Evolutionary conservation across 177 flowering plant genomes (phyloP), one percentile per base, ranked within the genome.

Genomic region (Vitis hybrid): DNA sequence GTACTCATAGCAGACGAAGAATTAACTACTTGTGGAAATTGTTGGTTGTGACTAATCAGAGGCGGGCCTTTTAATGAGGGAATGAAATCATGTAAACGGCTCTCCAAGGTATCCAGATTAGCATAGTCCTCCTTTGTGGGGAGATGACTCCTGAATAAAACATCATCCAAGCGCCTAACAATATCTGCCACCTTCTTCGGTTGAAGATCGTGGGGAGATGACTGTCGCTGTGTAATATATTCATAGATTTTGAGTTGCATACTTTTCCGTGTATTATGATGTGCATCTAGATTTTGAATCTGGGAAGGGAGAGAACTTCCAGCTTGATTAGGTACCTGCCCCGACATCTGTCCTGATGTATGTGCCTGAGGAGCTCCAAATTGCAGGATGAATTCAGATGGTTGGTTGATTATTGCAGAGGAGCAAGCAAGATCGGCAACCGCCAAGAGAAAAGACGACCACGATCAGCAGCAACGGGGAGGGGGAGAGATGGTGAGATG

Each of bases 281-380:
- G 75, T 70, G 74, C 80, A 57, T 74, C 86, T 33, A 83, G 55
- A 73, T 67, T 85, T 66, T 84, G 98, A 76, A 82, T 78, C 62
- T 82, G 94, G 16, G 77, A 69, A 63, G 86, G 76, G 49, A 84
- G 67, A 20, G 86, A 66, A 76, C 73, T 82, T 22, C 86, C 89
- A 62, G 83, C 79, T 78, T 90, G 96, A 76, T 79, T 91, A 50
- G 93, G 80, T 16, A 86, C 85, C 85, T 87, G 88, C 29, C 94
- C 92, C 12, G 96, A 82, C 33, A 90, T 68, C 83, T 90, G 96
- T 33, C 91, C 94, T 0, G 95, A 80, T 78, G 88, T 80, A 69
- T 83, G 91, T 45, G 90, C 79, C 81, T 87, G 95, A 65, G 26
- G 26, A 22, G 26, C 26, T 22, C 26, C 26, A 22, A 22, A 22